Conservation (phyloP, 495 filamentous ascomycete genomes). For the Hypoxylon perforatum region DNA sequence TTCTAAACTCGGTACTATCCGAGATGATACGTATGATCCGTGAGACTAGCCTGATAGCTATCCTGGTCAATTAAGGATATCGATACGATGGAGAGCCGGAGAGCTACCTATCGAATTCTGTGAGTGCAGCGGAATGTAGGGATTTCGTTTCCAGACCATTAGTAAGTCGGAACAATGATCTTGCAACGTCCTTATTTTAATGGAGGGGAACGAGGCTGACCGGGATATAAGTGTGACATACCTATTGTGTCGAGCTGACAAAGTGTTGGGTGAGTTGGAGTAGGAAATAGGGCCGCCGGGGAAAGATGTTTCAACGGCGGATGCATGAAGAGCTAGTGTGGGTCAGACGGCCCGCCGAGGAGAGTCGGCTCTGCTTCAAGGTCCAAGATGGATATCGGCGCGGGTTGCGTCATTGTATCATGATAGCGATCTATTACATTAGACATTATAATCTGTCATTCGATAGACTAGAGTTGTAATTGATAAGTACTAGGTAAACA, state of each 20-base stretch:
- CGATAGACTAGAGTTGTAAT: not conserved
- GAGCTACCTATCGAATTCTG: not conserved
- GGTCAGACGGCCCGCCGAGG: slow-evolving; percentile 39
- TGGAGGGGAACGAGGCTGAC: not conserved
- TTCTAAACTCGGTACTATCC: slow-evolving; percentile 19
- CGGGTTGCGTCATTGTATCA: slow-evolving; percentile 28
- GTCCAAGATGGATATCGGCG: slow-evolving; percentile 33
- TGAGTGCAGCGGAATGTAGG: not conserved
- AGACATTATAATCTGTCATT: slow-evolving; percentile 9
- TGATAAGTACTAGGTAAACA: not conserved
- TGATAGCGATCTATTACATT: slow-evolving; percentile 1
- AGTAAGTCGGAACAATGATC: not conserved
- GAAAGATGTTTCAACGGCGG: slow-evolving; percentile 6
- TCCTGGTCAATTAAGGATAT: not conserved
- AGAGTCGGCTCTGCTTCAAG: slow-evolving; percentile 29
- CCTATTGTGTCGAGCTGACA: not conserved
- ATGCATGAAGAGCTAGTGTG: slow-evolving; percentile 24
- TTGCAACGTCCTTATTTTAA: not conserved
- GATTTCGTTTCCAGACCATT: not conserved
- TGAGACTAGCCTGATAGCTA: not conserved
- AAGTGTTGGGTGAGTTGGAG: slow-evolving; percentile 5
- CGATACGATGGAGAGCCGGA: not conserved
- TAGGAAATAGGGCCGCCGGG: slow-evolving; percentile 5
- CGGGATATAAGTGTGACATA: not conserved
- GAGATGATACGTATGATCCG: slow-evolving; percentile 13